Percentiles rank a stretch among this genome's conserved stretches.
phyloP scores from a whole-genome alignment of 31 red algal species.

The Odonthalia washingtoniensis region DNA sequence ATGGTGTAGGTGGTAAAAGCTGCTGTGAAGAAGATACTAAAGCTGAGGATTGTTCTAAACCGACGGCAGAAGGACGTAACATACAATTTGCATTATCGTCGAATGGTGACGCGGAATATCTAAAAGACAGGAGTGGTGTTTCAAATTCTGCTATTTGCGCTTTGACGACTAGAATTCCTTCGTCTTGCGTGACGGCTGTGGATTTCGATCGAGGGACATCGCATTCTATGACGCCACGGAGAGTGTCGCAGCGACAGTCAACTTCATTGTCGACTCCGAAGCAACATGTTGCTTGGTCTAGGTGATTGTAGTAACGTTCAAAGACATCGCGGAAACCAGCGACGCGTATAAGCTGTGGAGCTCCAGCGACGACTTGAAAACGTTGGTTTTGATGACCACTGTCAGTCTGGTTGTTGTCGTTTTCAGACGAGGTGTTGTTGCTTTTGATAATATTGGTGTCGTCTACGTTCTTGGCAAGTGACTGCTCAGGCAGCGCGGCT shows the following conservation, averaged over 20 bases:
- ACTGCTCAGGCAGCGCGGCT: too few relatives aligned
- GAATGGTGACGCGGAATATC: neutral
- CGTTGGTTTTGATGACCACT: too few relatives aligned
- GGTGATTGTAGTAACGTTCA: slow-evolving; percentile 41
- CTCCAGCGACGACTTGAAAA: slow-evolving; percentile 46
- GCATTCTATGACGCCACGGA: slow-evolving; percentile 56
- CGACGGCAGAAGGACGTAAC: neutral
- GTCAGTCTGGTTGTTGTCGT: too few relatives aligned
- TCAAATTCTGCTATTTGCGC: slow-evolving; percentile 63
- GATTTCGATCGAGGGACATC: slow-evolving; percentile 43
- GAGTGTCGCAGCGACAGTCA: slow-evolving; percentile 51
- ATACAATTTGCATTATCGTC: slow-evolving; percentile 33
- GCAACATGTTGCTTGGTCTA: slow-evolving; percentile 44
- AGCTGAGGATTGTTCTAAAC: neutral
- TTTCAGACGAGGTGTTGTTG: too few relatives aligned
- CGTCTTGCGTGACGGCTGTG: neutral
- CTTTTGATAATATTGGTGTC: too few relatives aligned
- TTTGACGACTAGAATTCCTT: slow-evolving; percentile 34
- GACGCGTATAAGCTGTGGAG: slow-evolving; percentile 56
- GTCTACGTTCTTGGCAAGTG: too few relatives aligned
- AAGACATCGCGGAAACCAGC: slow-evolving; percentile 57
- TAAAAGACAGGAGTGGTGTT: slow-evolving; percentile 47
- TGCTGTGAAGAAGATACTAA: neutral
- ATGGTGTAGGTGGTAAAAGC: neutral
- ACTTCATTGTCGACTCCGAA: slow-evolving; percentile 53